Evolutionary conservation across 1,284 basidiomycete genomes (phyloP).

Genomic region (Cryptococcus maquisensis): DNA sequence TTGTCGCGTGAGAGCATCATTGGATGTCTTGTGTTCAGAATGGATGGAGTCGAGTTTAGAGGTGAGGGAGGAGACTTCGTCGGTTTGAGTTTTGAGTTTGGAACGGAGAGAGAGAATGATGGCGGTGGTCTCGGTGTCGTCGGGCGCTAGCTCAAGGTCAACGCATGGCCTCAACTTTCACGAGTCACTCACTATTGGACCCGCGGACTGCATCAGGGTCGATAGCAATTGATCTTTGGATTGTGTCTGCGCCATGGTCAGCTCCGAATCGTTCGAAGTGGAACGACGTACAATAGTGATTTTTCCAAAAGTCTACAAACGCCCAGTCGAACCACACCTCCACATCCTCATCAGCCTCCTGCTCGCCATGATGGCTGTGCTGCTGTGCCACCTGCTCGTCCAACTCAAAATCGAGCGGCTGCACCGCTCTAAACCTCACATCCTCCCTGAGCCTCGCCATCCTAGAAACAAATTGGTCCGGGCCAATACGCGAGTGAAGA

Average conservation of each 20-base stretch:
- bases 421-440: slow-evolving; percentile 80
- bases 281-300: slow-evolving; percentile 74
- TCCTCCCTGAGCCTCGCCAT: slow-evolving; percentile 85
- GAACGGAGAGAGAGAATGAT: slow-evolving; percentile 74
- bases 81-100: slow-evolving; percentile 70
- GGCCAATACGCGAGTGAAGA: slow-evolving; percentile 69
- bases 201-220: slow-evolving; percentile 51
- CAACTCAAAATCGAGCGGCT: slow-evolving; percentile 62
- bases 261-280: not conserved
- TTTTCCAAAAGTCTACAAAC: slow-evolving; percentile 99
- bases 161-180: not conserved
- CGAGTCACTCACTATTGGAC: slow-evolving; percentile 33
- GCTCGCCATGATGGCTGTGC: slow-evolving; percentile 26
- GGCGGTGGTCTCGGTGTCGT: slow-evolving; percentile 70
- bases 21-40: slow-evolving; percentile 48
- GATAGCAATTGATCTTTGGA: slow-evolving; percentile 54
- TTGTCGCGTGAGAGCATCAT: slow-evolving; percentile 51
- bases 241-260: slow-evolving; percentile 46
- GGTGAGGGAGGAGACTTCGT: slow-evolving; percentile 56
- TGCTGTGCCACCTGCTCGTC: slow-evolving; percentile 19
- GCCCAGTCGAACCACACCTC: slow-evolving; percentile 98
- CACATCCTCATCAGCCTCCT: slow-evolving; percentile 58
- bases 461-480: slow-evolving; percentile 82
- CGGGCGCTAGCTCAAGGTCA: slow-evolving; percentile 51
- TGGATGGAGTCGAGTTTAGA: slow-evolving; percentile 31